Percentiles rank a stretch among this genome's conserved stretches.
phyloP scores from a whole-genome alignment of 2,329 filamentous ascomycete genomes.

The Talaromyces rugulosus region DNA sequence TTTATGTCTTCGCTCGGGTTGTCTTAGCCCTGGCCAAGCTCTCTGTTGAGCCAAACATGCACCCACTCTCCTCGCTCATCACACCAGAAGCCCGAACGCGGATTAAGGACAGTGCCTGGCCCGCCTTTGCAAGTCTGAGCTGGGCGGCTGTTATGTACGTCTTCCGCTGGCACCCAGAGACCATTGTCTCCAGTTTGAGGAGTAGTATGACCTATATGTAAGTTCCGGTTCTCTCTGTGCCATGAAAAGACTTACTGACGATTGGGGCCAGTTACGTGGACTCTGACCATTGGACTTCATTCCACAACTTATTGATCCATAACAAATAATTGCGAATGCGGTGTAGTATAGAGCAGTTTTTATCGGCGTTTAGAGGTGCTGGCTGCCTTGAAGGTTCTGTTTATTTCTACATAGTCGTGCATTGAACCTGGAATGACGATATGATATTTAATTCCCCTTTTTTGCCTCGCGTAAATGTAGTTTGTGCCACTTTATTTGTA shows the following conservation, averaged over 20 bases:
- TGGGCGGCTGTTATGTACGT: constrained; percentile 96
- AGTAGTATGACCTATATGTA: constrained; percentile 99
- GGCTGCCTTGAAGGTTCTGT: neutral
- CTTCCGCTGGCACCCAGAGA: constrained; percentile 87
- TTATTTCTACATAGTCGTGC: neutral
- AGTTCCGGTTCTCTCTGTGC: constrained; percentile 27
- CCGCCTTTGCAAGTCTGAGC: constrained; percentile 81
- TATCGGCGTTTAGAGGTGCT: constrained; percentile 6
- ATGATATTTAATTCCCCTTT: neutral
- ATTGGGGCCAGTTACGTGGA: constrained; percentile 59
- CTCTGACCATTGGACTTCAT: constrained; percentile 81
- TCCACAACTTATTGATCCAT: constrained; percentile 80
- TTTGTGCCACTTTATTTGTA: too few relatives aligned
- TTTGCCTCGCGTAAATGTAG: neutral
- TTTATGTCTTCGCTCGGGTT: constrained; percentile 95
- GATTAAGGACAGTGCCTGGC: constrained; percentile 76
- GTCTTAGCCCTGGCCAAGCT: constrained; percentile 79
- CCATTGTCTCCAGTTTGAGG: constrained; percentile 82
- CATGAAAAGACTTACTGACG: constrained; percentile 1
- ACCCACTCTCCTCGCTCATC: constrained; percentile 37
- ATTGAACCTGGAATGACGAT: neutral
- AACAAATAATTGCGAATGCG: constrained; percentile 55
- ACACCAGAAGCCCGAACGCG: constrained; percentile 42
- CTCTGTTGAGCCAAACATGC: constrained; percentile 60
- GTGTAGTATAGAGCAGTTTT: neutral